Evolutionary conservation across 2,329 filamentous ascomycete species (phyloP), one percentile per base, ranked within the genome.

Genomic region (Penicillium sp.): DNA sequence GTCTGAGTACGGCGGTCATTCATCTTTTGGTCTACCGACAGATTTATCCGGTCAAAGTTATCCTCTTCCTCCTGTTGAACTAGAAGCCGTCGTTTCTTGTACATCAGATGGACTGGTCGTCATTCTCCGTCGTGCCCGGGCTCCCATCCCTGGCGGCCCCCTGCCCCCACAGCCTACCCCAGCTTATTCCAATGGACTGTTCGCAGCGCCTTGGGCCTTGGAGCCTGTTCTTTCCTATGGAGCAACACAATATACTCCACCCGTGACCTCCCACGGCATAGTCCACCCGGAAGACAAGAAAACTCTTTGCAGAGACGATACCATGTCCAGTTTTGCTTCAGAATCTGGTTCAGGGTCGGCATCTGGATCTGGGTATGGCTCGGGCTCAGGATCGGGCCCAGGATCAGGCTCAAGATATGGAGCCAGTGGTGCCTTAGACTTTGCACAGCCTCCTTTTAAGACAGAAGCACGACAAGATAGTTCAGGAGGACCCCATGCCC

Each of bases 61-160:
- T n/a, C 42, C 23, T 18, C 28, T 46, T 4, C 55, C 56, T 18
- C 52, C 57, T 21, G 79, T 91, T 48, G 90, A 95, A 73, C 77
- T 96, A 3, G 91, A 96, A 74, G 91, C 91, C 2, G 90, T 96
- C n/a, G 87, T 96, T 5, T 95, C 91, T 0, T 96, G 91, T 73
- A 91, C 91, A 2, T 95, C 91, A 0, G 91, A 96, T 70, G 91
- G 91, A 1, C 78, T 96, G 0, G 90, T 95, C 2, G 90, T 95
- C 7, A 87, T 93, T 46, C 77, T 95, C 13, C 84, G 91, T 52
- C 85, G 83, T 59, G 91, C 91, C 21, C 83, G 89, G 23, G 87
- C 90, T 3, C 80, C 85, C 7, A 85, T 92, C 43, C 88, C 51
- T 14, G 52, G 40, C 28, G 79, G 81, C 55, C 44, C 62, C 50